Base-by-base conservation (phyloP, 1,139 yeast genomes). In the Pichia kudriavzevii region DNA sequence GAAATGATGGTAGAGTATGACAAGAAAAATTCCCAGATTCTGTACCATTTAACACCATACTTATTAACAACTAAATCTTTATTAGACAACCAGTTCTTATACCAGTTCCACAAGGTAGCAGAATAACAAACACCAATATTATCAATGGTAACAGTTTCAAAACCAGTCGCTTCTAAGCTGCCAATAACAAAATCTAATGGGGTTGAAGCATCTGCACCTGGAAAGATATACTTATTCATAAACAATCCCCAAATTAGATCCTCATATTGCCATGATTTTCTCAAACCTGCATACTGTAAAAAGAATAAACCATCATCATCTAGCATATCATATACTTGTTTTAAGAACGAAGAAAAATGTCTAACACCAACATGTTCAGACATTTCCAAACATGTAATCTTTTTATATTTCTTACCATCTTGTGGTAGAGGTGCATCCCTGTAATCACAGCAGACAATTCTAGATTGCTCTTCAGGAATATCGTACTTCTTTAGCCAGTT, bases 151-250 rank as follows among this genome's bases (percentile, higher is more conserved):
- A 79, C 88, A 50, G 83, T 74, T 66, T 85, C 96, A 58, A 85
- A 85, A 4, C 95, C 95, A 45, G 80, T 75, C 27, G 75, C 76
- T 66, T 85, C 96, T 57, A 87, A 73, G 49, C 75, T 67, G 45
- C 79, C 73, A 43, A 79, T 68, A 47, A 83, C 91, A 58, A 82
- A 87, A 40, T 85, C 84, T 52, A 87, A 72, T 33, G 96, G 95
- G 38, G 96, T 87, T 7, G 94, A 83, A 32, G 95, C 95, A 64
- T 85, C 96, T 36, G 95, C 95, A 64, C 95, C 96, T 31, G 96
- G 95, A 85, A 85, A 85, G 57, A 85, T 79, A 65, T 84, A 85
- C 69, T 84, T 85, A 75, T 87, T 85, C 95, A 85, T 87, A 62
- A 85, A 87, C 58, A 87, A 68, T 49, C 96, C 95, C 96, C 95